phyloP scores from a whole-genome alignment of 257 asterid species.

The Haberlea rhodopensis region DNA sequence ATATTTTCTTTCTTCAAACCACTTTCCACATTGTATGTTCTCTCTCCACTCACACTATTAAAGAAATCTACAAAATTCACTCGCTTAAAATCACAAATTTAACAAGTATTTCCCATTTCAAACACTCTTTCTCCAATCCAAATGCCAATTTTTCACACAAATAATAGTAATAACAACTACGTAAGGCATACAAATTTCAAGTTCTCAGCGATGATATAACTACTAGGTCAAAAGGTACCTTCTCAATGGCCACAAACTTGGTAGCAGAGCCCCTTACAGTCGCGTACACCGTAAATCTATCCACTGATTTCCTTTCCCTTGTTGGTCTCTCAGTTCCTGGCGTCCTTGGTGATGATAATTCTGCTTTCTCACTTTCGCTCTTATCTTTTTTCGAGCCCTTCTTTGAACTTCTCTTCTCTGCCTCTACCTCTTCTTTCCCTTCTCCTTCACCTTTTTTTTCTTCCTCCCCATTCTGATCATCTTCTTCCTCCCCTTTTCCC shows the following conservation, averaged over 20 bases:
- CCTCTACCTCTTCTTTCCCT: slow-evolving; percentile 23
- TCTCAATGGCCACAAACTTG: slow-evolving; percentile 63
- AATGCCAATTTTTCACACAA: background rate
- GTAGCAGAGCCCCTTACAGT: slow-evolving; percentile 37
- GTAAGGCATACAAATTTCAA: background rate
- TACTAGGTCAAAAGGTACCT: slow-evolving; percentile 37
- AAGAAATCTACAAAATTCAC: background rate
- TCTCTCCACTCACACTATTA: background rate
- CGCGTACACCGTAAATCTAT: slow-evolving; percentile 53
- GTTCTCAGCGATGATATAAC: background rate
- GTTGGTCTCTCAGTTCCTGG: slow-evolving; percentile 65
- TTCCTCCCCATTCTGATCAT: slow-evolving; percentile 16
- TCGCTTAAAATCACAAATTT: slow-evolving; percentile 3
- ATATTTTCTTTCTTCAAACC: background rate
- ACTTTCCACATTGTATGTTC: background rate
- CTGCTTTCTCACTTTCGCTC: slow-evolving; percentile 26
- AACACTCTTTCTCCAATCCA: background rate
- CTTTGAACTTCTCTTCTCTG: slow-evolving; percentile 23
- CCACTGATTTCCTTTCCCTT: slow-evolving; percentile 85
- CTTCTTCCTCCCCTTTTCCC: slow-evolving; percentile 21
- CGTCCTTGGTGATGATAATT: slow-evolving; percentile 41
- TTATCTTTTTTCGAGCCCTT: slow-evolving; percentile 31
- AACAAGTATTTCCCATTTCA: background rate
- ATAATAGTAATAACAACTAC: background rate
- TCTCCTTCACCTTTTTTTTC: slow-evolving; percentile 23